Conservation (phyloP, 192 early-diverging fungal genomes). For the Gaertneriomyces semiglobifer region DNA sequence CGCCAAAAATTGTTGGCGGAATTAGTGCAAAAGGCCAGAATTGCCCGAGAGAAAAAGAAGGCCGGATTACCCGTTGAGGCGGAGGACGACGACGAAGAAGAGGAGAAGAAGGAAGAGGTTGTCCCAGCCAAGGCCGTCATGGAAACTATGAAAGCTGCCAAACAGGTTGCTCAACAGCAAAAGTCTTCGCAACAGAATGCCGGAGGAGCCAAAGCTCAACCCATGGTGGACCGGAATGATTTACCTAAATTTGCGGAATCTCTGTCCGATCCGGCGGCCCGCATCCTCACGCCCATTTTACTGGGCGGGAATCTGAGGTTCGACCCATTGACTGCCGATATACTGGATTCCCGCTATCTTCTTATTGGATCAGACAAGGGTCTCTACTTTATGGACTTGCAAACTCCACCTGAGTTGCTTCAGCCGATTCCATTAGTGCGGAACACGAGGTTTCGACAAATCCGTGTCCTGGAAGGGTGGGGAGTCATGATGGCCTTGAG, state of each 20-base stretch:
- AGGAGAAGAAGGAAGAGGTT: conserved; percentile 39
- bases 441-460: conserved; percentile 56
- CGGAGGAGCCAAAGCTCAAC: no score
- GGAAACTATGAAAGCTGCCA: conserved; percentile 46
- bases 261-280: conserved; percentile 16
- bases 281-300: conserved; percentile 32
- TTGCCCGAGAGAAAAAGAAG: conserved; percentile 49
- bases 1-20: conserved; percentile 45
- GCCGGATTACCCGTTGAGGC: conserved; percentile 49
- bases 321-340: conserved; percentile 49
- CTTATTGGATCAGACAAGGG: conserved; percentile 54
- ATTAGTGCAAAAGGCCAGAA: conserved; percentile 48
- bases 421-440: conserved; percentile 48
- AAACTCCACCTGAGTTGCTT: conserved; percentile 27
- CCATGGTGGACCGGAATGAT: neutral
- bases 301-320: conserved; percentile 37
- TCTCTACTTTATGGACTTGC: conserved; percentile 53
- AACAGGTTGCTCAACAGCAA: conserved; percentile 21
- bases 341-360: conserved; percentile 51
- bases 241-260: conserved; percentile 13
- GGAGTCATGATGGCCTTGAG: conserved; percentile 56
- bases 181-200: conserved; percentile 10
- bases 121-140: conserved; percentile 41
- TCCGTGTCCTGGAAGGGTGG: conserved; percentile 55
- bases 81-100: conserved; percentile 52